Percentiles rank a stretch among this genome's conserved stretches.
phyloP scores from a whole-genome alignment of 2,329 filamentous ascomycete genomes.

The Pseudocercospora macadamiae region DNA sequence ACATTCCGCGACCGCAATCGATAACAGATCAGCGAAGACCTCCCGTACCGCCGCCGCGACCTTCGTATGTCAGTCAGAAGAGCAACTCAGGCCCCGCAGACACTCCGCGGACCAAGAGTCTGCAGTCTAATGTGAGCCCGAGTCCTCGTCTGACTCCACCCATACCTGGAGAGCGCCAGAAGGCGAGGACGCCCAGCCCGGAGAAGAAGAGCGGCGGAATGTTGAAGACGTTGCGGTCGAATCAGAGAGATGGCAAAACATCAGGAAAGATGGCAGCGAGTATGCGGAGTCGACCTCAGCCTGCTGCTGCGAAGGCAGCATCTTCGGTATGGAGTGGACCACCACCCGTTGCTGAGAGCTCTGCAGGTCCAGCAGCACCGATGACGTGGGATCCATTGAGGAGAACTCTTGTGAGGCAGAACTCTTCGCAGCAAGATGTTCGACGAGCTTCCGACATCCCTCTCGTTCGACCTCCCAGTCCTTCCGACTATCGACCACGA shows the following conservation, averaged over 20 bases:
- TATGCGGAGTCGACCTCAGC: slow-evolving; percentile 50
- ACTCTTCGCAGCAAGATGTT: slow-evolving; percentile 17
- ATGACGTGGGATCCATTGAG: slow-evolving; percentile 41
- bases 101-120: slow-evolving; percentile 31
- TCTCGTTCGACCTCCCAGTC: slow-evolving; percentile 36
- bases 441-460: slow-evolving; percentile 30
- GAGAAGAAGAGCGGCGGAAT: slow-evolving; percentile 61
- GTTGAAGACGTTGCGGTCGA: slow-evolving; percentile 45
- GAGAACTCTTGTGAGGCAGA: slow-evolving; percentile 31
- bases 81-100: slow-evolving; percentile 43
- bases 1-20: slow-evolving; percentile 68
- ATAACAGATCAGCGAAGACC: slow-evolving; percentile 27
- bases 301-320: slow-evolving; percentile 64
- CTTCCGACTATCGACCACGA: slow-evolving; percentile 32
- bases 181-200: slow-evolving; percentile 62
- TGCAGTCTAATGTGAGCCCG: slow-evolving; percentile 23
- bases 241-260: slow-evolving; percentile 33
- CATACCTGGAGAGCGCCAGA: slow-evolving; percentile 27
- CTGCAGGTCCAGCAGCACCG: slow-evolving; percentile 9
- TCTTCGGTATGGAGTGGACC: slow-evolving; percentile 61
- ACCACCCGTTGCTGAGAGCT: slow-evolving; percentile 9
- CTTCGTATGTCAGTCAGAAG: slow-evolving; percentile 51
- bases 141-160: slow-evolving; percentile 28
- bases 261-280: slow-evolving; percentile 46
- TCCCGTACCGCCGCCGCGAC: slow-evolving; percentile 39